These are phyloP conservation scores for Scenedesmus sp. DNA, from an alignment of 163 green algal genomes.

Conservation along the genomic window DNA sequence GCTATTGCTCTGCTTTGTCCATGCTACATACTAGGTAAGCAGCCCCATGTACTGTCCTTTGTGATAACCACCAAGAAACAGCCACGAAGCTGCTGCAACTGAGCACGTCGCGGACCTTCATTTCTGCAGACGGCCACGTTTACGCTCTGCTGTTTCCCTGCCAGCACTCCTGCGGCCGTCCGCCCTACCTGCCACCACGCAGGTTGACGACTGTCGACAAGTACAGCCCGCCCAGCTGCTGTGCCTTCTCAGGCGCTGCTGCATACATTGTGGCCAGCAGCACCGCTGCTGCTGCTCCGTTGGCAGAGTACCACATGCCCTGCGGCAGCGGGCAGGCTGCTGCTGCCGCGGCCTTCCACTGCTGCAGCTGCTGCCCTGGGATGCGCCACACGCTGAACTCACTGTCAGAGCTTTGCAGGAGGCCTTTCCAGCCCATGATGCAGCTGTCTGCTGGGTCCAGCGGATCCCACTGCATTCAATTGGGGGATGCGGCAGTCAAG, in stretches of 20 bases:
- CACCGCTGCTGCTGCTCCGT: constrained; percentile 17
- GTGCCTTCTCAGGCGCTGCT: constrained; percentile 23
- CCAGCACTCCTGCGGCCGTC: not conserved
- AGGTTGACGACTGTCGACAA: constrained; percentile 18
- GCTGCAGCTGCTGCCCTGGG: not conserved
- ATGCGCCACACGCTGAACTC: constrained; percentile 28
- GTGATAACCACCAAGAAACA: no score
- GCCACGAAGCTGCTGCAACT: no score
- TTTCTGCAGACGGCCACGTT: not conserved
- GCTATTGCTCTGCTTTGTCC: no score
- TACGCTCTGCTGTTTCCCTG: not conserved
- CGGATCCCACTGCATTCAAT: constrained; percentile 20
- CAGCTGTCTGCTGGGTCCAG: constrained; percentile 29
- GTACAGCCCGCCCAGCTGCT: constrained; percentile 2
- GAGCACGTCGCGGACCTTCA: not conserved
- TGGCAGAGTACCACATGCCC: constrained; percentile 34
- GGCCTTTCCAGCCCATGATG: not conserved
- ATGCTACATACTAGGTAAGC: no score
- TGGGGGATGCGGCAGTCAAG: not conserved
- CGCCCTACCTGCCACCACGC: constrained; percentile 19
- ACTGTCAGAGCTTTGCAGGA: not conserved
- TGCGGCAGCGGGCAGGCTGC: not conserved
- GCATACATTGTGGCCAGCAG: constrained; percentile 28
- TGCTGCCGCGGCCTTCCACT: constrained; percentile 17
- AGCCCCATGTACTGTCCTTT: no score